A percentile compares a stretch with the other conserved stretches of the same genome.
Evolutionary conservation across 2,329 filamentous ascomycete genomes (phyloP).

Genomic region (Penicillium concentricum): DNA sequence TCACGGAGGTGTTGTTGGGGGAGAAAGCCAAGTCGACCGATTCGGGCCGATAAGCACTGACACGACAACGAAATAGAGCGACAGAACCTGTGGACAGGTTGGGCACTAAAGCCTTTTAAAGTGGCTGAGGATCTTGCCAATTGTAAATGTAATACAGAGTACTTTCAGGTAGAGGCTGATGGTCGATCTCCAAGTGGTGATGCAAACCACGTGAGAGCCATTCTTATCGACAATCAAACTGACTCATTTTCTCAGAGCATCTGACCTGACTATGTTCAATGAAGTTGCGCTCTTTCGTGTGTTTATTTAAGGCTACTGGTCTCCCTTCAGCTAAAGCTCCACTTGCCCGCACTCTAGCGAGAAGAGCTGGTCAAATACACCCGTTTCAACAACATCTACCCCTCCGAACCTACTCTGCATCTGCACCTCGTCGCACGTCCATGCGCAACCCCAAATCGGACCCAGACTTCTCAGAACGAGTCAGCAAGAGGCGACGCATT

Average conservation of each 20-base stretch:
- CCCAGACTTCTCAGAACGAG: constrained; percentile 22
- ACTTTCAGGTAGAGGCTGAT: constrained; percentile 1
- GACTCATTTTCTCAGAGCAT: constrained; percentile 10
- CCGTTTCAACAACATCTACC: constrained; percentile 12
- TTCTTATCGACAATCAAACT: constrained; percentile 22
- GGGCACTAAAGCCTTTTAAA: background rate
- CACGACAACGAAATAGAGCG: constrained; percentile 1
- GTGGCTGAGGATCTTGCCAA: background rate
- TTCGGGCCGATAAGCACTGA: constrained; percentile 14
- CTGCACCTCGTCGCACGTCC: constrained; percentile 16
- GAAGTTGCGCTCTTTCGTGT: constrained; percentile 16
- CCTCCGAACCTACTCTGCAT: constrained; percentile 6
- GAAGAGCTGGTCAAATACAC: constrained; percentile 7
- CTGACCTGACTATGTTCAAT: constrained; percentile 20
- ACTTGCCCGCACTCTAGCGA: constrained; percentile 16
- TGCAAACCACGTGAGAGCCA: constrained; percentile 26
- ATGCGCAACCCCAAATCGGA: constrained; percentile 28
- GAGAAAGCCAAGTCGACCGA: constrained; percentile 16
- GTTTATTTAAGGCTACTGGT: constrained; percentile 18
- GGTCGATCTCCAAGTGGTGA: constrained; percentile 16
- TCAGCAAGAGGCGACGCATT: constrained; percentile 35
- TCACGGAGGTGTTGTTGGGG: constrained; percentile 17
- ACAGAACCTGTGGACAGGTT: background rate
- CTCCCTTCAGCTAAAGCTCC: constrained; percentile 10
- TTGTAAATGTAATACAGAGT: background rate